Conservation (phyloP, 1,139 yeast species). For the Hyphopichia burtonii region DNA sequence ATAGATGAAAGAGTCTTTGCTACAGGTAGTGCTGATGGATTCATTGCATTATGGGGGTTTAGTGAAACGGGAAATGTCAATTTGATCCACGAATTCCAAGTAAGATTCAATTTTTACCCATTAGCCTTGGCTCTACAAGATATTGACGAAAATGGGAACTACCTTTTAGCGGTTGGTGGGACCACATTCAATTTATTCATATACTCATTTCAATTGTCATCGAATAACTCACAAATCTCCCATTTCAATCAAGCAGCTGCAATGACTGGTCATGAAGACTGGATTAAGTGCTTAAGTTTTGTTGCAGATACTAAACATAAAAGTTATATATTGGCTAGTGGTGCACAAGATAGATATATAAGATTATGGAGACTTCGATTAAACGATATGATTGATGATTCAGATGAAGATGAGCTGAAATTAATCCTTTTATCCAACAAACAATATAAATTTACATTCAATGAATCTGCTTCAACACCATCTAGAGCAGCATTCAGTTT, state of each 20-base stretch:
- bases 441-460: constrained; percentile 43
- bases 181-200: constrained; percentile 60
- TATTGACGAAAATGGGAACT: constrained; percentile 31
- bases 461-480: constrained; percentile 21
- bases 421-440: constrained; percentile 61
- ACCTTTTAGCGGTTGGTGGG: constrained; percentile 79
- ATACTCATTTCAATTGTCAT: constrained; percentile 42
- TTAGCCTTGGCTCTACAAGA: constrained; percentile 56
- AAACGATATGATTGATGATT: constrained; percentile 55
- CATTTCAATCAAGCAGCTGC: constrained; percentile 45
- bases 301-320: constrained; percentile 48
- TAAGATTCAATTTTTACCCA: constrained; percentile 61
- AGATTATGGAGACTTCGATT: constrained; percentile 76
- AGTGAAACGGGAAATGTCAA: constrained; percentile 16
- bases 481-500: constrained; percentile 61
- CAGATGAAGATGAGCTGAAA: constrained; percentile 55
- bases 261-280: constrained; percentile 88
- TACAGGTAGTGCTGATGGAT: constrained; percentile 70
- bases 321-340: constrained; percentile 69
- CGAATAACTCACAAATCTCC: constrained; percentile 8
- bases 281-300: constrained; percentile 77
- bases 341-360: constrained; percentile 87
- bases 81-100: constrained; percentile 31
- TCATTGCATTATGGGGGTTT: constrained; percentile 50
- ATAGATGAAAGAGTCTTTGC: constrained; percentile 37